Evolutionary conservation across 805 yeast genomes (phyloP), one percentile per base, ranked within the genome.

Genomic region (Spathaspora girioi): DNA sequence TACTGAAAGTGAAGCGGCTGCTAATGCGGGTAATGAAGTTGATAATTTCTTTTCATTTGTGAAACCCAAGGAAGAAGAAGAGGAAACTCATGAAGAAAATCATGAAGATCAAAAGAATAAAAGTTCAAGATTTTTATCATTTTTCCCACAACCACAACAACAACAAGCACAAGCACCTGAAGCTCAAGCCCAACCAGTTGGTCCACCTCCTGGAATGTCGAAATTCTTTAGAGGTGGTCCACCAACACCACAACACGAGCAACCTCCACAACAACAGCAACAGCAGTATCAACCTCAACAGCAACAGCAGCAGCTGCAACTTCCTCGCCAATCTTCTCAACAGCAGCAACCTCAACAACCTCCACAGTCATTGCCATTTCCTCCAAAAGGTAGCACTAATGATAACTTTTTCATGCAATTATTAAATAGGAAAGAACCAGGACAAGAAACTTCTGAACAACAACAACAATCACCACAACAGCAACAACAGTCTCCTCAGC

Each of bases 351-450:
- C 38, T n/a, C 59, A 47, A 45, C 54, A 50, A 42, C 29, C 14
- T 17, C 50, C 50, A 23, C 32, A 55, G 2, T 26, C 38, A 14
- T 8, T 40, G 11, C 38, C 29, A n/a, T 42, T 35, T 12, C 31
- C 49, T 47, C 48, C 47, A 17, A n/a, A 29, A 29, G 14, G 14
- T 29, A 29, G 3, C 46, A 10, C 47, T 44, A 18, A 40, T 55
- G 81, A 78, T 52, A 61, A 72, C 14, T 80, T 80, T 54, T 77
- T 80, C 58, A 69, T 75, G 66, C 73, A 82, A 5, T 63, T 80
- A 50, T 61, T 80, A 55, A 68, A 71, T 41, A 77, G 75, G 53
- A 60, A 66, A 27, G 57, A 57, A 35, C 43, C 53, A 26, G 44
- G 40, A 15, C 38, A 26, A 8, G 47, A 31, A 18, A 14, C 45